Base-by-base conservation (phyloP, 495 filamentous ascomycete species). In the Talaromyces liani region DNA sequence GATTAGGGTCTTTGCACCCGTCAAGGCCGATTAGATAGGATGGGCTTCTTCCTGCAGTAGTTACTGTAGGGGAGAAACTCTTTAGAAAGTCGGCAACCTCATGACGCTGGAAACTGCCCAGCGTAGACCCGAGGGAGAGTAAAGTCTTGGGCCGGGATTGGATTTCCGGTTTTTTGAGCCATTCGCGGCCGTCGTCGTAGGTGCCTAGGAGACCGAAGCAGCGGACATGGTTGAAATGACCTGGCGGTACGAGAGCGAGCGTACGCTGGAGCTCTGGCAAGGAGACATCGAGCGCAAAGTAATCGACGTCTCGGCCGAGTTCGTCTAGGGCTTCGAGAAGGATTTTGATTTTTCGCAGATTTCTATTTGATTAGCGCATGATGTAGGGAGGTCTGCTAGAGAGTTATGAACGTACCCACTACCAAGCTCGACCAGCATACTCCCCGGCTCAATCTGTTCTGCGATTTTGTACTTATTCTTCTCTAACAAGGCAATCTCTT, bases 271-370 rank as follows among this genome's bases (percentile, higher is more conserved):
- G 78, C 70, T 92, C 90, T 12, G 79, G 70, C 63, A 82, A 72
- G 36, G 85, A 88, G 63, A 93, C 79, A 68, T 93, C 90, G 61
- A 93, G 79, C 18, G 90, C 90, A 67, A 89, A 93, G 71, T 93
- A 93, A 68, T 88, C 85, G 64, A 91, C 79, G 24, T 77, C 67
- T 67, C 88, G 89, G 41, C 75, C 82, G 1, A 82, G 75, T 33
- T 80, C 73, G 53, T 92, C 88, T 51, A 93, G 77, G 7, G 88
- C 88, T 63, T 85, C 80, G 36, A 93, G 79, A 16, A 93, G 79
- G 63, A 90, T 84, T 65, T 83, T 85, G 60, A 91, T 84, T 72
- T 92, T 93, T 41, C 89, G 83, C 24, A 92, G 79, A 72, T 91
- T 91, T 61, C 90, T 92, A 66, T 45, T 3, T 16, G 0, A 20